Percentiles rank a stretch among this genome's conserved stretches.
These are phyloP conservation scores for Pichia nanzhaoensis DNA, from an alignment of 805 yeast genomes.

Conservation along the genomic window DNA sequence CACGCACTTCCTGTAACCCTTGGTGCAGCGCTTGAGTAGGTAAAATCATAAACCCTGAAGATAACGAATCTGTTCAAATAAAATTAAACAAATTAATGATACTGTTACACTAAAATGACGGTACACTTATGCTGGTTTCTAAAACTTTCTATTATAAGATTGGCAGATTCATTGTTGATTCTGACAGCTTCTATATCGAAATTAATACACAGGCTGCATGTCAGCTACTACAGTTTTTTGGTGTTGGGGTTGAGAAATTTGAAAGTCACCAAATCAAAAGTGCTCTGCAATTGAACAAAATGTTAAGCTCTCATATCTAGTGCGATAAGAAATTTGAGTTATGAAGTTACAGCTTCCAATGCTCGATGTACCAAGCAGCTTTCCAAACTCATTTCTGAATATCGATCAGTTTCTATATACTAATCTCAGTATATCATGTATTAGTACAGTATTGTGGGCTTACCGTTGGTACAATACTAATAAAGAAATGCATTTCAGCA, in stretches of 20 bases:
- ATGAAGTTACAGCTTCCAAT: conserved; percentile 53
- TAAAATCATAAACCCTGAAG: conserved; percentile 39
- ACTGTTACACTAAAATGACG: conserved; percentile 33
- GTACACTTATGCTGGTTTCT: conserved; percentile 38
- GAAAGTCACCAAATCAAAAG: conserved; percentile 31
- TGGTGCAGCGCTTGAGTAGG: conserved; percentile 40
- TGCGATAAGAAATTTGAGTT: conserved; percentile 38
- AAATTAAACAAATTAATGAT: conserved; percentile 43
- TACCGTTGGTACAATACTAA: too few relatives aligned
- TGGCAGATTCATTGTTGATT: conserved; percentile 44
- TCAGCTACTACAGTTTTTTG: conserved; percentile 56
- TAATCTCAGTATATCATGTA: too few relatives aligned
- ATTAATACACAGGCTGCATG: conserved; percentile 57
- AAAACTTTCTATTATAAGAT: conserved; percentile 49
- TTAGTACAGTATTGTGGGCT: too few relatives aligned
- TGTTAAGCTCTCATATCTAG: conserved; percentile 30
- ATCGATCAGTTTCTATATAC: too few relatives aligned
- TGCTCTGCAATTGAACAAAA: conserved; percentile 31
- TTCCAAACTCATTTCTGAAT: not conserved
- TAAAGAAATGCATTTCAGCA: too few relatives aligned
- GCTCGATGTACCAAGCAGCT: conserved; percentile 49
- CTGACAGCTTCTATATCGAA: conserved; percentile 44
- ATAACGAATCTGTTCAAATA: conserved; percentile 56
- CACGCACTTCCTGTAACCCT: conserved; percentile 46
- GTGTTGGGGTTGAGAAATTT: conserved; percentile 37